Conservation (phyloP, 2,329 filamentous ascomycete genomes). For the Podosphaera leucotricha region DNA sequence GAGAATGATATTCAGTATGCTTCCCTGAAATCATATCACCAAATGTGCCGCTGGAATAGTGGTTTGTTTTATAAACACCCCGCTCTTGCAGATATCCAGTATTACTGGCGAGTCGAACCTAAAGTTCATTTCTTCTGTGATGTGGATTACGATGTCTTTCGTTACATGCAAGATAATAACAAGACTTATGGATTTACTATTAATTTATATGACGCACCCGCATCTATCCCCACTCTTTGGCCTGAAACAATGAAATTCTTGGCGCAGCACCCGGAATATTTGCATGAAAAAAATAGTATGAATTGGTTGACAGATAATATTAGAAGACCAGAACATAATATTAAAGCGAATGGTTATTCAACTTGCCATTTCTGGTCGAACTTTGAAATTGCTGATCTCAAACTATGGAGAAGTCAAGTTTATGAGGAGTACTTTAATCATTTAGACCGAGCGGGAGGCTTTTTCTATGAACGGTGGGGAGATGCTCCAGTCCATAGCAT, state of each 20-base stretch:
- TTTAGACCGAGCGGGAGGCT: slow-evolving; percentile 77
- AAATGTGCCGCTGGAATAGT: slow-evolving; percentile 99
- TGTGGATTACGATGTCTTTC: slow-evolving; percentile 94
- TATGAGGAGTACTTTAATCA: slow-evolving; percentile 96
- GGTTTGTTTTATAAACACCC: slow-evolving; percentile 96
- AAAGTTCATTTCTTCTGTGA: slow-evolving; percentile 99
- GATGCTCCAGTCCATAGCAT: slow-evolving; percentile 95
- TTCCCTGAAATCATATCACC: slow-evolving; percentile 72
- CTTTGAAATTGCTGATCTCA: slow-evolving; percentile 86
- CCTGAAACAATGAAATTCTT: slow-evolving; percentile 89
- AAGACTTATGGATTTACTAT: slow-evolving; percentile 99
- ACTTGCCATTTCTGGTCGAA: slow-evolving; percentile 99
- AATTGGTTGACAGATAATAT: slow-evolving; percentile 63
- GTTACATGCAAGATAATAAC: slow-evolving; percentile 94
- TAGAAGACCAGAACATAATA: slow-evolving; percentile 56
- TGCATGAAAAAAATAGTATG: slow-evolving; percentile 67
- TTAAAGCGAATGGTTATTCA: slow-evolving; percentile 72
- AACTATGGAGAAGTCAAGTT: slow-evolving; percentile 70
- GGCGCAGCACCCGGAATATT: slow-evolving; percentile 55
- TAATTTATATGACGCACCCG: slow-evolving; percentile 78
- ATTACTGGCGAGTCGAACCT: slow-evolving; percentile 97
- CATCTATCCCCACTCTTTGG: slow-evolving; percentile 74
- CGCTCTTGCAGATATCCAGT: slow-evolving; percentile 56
- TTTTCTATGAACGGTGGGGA: slow-evolving; percentile 98
- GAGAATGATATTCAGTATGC: slow-evolving; percentile 82